These are phyloP conservation scores for Botrytis paeoniae DNA, from an alignment of 2,329 filamentous ascomycete genomes.

Conservation along the genomic window DNA sequence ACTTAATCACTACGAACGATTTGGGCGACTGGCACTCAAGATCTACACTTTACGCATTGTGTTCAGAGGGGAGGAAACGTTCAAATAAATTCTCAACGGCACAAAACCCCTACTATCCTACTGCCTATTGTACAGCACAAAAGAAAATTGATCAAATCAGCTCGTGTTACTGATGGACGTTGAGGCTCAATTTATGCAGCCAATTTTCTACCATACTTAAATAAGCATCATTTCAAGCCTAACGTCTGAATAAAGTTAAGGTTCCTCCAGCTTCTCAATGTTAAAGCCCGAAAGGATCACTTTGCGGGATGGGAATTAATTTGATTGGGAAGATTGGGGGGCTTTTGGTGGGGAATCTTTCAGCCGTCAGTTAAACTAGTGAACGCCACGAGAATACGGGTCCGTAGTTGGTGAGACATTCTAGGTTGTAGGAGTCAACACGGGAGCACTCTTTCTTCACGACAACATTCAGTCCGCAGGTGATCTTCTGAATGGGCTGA, in stretches of 20 bases:
- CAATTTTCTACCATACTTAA: background rate
- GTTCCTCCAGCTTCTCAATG: background rate
- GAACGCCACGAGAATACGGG: background rate
- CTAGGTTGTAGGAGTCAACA: background rate
- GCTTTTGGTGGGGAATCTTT: background rate
- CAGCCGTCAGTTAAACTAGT: constrained; percentile 5
- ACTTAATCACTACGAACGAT: background rate
- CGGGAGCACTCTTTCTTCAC: background rate
- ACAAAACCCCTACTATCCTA: background rate
- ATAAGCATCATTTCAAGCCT: background rate
- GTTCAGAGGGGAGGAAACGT: background rate
- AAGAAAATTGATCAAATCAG: constrained; percentile 1
- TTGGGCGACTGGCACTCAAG: too few species aligned
- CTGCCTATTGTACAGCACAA: background rate
- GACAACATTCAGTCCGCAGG: background rate
- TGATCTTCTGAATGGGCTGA: background rate
- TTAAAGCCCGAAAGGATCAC: background rate
- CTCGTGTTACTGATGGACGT: background rate
- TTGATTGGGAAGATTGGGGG: background rate
- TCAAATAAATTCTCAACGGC: background rate
- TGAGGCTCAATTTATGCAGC: background rate
- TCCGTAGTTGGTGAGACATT: background rate
- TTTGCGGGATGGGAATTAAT: background rate
- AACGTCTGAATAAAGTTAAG: constrained; percentile 2
- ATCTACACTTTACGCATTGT: background rate